Percentiles rank a stretch among this genome's conserved stretches.
phyloP scores from a whole-genome alignment of 345 rosid genomes.

The Mallotus nudiflorus region DNA sequence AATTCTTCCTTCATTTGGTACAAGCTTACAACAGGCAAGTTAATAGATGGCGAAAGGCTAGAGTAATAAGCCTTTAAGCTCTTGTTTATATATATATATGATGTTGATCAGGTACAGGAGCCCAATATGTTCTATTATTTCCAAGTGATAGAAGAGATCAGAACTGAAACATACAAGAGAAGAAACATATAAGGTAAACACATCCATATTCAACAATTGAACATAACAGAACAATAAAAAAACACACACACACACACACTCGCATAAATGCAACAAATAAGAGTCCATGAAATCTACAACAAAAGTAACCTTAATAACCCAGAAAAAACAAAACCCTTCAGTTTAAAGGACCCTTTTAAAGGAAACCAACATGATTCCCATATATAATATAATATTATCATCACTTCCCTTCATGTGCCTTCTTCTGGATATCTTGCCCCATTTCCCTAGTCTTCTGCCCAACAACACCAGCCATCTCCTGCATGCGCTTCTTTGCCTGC shows the following conservation, averaged over 20 bases:
- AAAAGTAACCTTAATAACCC: too few species aligned
- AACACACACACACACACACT: background rate
- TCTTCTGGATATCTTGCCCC: slow-evolving; percentile 45
- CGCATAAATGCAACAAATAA: background rate
- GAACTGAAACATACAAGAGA: background rate
- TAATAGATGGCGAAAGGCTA: too few species aligned
- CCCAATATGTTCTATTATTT: too few species aligned
- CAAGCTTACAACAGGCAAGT: too few species aligned
- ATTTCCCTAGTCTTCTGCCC: slow-evolving; percentile 54
- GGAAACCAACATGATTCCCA: background rate
- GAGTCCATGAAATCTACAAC: background rate
- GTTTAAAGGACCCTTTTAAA: too few species aligned
- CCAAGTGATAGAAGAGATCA: too few species aligned
- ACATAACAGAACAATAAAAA: background rate
- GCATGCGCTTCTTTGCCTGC: slow-evolving; percentile 45
- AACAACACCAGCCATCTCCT: slow-evolving; percentile 40
- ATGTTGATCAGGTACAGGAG: too few species aligned
- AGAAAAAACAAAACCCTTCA: background rate
- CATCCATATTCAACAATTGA: slow-evolving; percentile 11
- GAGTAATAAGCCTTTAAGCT: too few species aligned
- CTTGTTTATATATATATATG: too few species aligned
- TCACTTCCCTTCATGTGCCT: slow-evolving; percentile 39
- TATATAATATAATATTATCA: background rate
- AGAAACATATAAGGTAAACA: slow-evolving; percentile 5
- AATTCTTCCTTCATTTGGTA: too few species aligned